Conservation (phyloP, 2,329 filamentous ascomycete genomes). For the Periconia macrospinosa region DNA sequence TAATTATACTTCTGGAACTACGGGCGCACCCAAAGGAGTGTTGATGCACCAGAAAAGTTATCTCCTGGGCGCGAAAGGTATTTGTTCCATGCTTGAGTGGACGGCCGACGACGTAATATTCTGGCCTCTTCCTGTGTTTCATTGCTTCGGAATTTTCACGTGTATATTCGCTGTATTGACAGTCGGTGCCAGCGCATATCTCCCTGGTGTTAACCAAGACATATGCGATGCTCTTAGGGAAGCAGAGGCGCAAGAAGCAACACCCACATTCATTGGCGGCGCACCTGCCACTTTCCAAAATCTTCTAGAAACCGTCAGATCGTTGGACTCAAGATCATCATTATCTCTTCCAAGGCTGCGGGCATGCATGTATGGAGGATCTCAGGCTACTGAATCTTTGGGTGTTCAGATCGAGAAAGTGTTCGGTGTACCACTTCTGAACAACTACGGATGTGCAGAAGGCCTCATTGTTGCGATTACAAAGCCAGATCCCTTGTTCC, state of each 20-base stretch:
- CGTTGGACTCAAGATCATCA: not conserved
- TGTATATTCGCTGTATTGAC: not conserved
- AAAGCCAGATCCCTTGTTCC: not conserved
- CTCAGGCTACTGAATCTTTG: not conserved
- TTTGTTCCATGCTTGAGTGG: not conserved
- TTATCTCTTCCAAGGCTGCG: not conserved
- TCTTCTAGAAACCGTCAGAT: not conserved
- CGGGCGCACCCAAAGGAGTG: not conserved
- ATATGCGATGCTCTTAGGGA: not conserved
- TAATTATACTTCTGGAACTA: not conserved
- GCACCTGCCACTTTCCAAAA: not conserved
- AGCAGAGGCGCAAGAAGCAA: not conserved
- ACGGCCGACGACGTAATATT: not conserved
- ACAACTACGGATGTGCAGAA: not conserved
- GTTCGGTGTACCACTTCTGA: not conserved
- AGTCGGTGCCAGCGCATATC: not conserved
- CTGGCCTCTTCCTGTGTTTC: not conserved
- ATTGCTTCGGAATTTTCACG: not conserved
- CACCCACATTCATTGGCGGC: not conserved
- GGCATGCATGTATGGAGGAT: not conserved
- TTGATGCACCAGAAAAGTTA: not conserved
- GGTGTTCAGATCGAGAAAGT: not conserved
- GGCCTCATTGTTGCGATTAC: not conserved
- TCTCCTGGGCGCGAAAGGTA: not conserved
- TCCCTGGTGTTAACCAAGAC: not conserved